Conservation (phyloP, 2,329 filamentous ascomycete genomes). For the Xylariales sp. region DNA sequence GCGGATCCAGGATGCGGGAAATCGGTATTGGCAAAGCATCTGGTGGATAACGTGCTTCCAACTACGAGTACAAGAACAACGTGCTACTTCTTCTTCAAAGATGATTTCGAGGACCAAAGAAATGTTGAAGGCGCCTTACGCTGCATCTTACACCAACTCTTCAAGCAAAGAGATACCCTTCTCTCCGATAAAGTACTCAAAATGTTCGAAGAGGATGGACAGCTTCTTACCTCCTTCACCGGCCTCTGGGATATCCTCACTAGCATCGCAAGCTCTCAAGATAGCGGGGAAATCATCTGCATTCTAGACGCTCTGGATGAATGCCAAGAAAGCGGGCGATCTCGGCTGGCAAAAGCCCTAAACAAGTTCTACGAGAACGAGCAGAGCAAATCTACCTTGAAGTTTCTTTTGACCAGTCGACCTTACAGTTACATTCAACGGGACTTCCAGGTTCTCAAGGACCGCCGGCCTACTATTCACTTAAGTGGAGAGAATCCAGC, state of each 20-base stretch:
- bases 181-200: constrained; percentile 18
- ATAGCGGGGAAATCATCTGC: constrained; percentile 25
- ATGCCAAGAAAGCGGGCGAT: constrained; percentile 24
- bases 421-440: constrained; percentile 25
- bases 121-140: constrained; percentile 25
- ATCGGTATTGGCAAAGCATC: constrained; percentile 33
- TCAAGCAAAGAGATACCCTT: constrained; percentile 19
- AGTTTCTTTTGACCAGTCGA: constrained; percentile 35
- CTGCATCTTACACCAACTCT: constrained; percentile 34
- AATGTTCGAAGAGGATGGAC: constrained; percentile 15
- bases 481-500: constrained; percentile 24
- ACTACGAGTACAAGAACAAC: constrained; percentile 14
- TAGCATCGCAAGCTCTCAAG: constrained; percentile 7
- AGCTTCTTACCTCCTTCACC: constrained; percentile 17
- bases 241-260: constrained; percentile 29
- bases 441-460: constrained; percentile 17
- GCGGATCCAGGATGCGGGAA: constrained; percentile 41
- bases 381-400: constrained; percentile 19
- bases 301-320: constrained; percentile 39
- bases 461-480: constrained; percentile 21
- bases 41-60: constrained; percentile 27
- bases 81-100: constrained; percentile 43
- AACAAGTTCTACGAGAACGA: constrained; percentile 18
- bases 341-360: constrained; percentile 21
- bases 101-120: constrained; percentile 31